A percentile compares a stretch with the other conserved stretches of the same genome.
phyloP scores from a whole-genome alignment of 164 flowering plant species.

The Vitis labrusca region DNA sequence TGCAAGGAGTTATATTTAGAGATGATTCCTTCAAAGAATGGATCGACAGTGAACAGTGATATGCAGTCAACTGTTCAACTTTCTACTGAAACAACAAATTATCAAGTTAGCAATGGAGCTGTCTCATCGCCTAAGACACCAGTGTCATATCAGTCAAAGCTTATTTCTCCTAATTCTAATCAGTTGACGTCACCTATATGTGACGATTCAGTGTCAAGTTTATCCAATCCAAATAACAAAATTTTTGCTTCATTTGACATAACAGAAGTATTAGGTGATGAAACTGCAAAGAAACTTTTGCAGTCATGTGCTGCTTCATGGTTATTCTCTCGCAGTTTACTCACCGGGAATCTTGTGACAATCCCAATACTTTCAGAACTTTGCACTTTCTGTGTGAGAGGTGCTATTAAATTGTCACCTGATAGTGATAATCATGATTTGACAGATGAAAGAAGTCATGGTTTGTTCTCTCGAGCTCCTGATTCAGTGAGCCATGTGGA shows the following conservation, averaged over 20 bases:
- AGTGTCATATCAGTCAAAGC: constrained; percentile 24
- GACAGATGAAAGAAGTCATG: constrained; percentile 6
- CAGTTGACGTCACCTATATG: constrained; percentile 18
- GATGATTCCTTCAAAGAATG: constrained; percentile 29
- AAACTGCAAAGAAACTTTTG: constrained; percentile 48
- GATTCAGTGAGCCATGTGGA: constrained; percentile 16
- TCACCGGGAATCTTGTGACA: constrained; percentile 68
- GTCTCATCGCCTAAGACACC: constrained; percentile 72
- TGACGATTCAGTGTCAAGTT: constrained; percentile 27
- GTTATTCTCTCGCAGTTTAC: constrained; percentile 54
- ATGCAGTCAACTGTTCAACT: constrained; percentile 9
- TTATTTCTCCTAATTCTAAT: constrained; percentile 28
- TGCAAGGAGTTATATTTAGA: constrained; percentile 67
- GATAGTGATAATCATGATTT: constrained; percentile 20
- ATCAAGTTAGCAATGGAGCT: constrained; percentile 27
- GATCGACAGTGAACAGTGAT: constrained; percentile 7
- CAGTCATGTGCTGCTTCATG: constrained; percentile 52
- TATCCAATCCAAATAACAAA: constrained; percentile 9
- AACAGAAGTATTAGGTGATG: constrained; percentile 42
- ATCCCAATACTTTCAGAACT: constrained; percentile 54
- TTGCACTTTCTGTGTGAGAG: constrained; percentile 50
- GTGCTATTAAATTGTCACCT: constrained; percentile 27
- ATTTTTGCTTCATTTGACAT: constrained; percentile 36
- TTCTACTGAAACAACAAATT: constrained; percentile 18
- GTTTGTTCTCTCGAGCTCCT: constrained; percentile 11